These are phyloP conservation scores for Pichia rugopelliculosa DNA, from an alignment of 805 yeast genomes.

Conservation along the genomic window DNA sequence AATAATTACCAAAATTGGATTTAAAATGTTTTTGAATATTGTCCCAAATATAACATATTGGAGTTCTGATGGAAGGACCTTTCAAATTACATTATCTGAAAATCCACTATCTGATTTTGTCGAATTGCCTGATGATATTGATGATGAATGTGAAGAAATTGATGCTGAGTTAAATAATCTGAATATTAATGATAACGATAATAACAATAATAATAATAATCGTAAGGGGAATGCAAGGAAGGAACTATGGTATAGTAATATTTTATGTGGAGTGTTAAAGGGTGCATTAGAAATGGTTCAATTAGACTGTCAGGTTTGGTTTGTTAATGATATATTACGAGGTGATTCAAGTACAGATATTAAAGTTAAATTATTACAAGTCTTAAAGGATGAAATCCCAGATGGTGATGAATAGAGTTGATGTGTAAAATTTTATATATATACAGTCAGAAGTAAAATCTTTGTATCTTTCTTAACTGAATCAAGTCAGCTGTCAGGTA, in stretches of 20 bases:
- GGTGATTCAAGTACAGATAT: constrained; percentile 83
- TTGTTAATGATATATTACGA: constrained; percentile 70
- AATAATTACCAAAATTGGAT: constrained; percentile 76
- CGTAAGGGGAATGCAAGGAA: constrained; percentile 44
- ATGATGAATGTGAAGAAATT: constrained; percentile 31
- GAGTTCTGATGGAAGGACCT: constrained; percentile 68
- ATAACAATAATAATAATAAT: not conserved
- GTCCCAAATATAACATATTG: constrained; percentile 64
- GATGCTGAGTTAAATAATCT: not conserved
- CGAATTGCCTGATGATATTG: constrained; percentile 70
- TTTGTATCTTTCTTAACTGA: constrained; percentile 1
- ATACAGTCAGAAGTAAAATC: constrained; percentile 6
- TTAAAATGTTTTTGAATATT: constrained; percentile 80
- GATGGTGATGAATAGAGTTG: constrained; percentile 78
- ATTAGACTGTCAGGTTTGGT: constrained; percentile 75
- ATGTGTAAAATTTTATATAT: not conserved
- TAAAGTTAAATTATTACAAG: constrained; percentile 58
- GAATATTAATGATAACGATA: not conserved
- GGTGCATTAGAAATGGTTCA: constrained; percentile 97
- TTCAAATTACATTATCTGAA: constrained; percentile 65
- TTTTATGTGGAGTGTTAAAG: constrained; percentile 79
- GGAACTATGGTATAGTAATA: constrained; percentile 89
- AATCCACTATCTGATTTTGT: constrained; percentile 95
- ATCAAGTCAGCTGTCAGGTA: constrained; percentile 23
- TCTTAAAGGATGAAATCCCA: constrained; percentile 90